Base-by-base conservation (phyloP, 306 rosid species). In the Cicer judaicum region DNA sequence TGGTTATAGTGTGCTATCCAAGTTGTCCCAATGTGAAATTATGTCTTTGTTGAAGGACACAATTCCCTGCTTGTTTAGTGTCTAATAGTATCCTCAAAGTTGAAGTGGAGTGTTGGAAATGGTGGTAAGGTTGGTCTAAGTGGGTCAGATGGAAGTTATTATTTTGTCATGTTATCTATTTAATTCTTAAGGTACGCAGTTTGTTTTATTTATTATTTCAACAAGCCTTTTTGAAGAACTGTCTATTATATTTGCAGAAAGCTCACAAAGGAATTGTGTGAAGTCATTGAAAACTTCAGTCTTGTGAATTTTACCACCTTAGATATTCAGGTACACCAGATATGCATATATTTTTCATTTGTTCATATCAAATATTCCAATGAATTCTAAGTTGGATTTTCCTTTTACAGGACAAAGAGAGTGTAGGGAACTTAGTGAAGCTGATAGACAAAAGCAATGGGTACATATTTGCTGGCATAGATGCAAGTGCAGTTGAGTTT, bases 261-360 rank as follows among this genome's bases (percentile, higher is more conserved):
- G 85, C 96, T 94, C 67, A 94, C 97, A 3, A 88, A 94, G 85
- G 96, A 88, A 87, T 87, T 94, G 57, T 94, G 98, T 82, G 97
- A 87, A 44, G 95, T 94, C 42, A 29, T 94, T 72, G 98, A 94
- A 62, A 75, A 86, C 80, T 91, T 29, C 68, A 36, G 93, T 80
- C 81, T 87, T 57, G 98, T 94, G 80, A 86, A 74, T 69, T 94
- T 94, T 82, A 61, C 98, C 46, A 91, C 98, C 74, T 88, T 94
- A 66, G 97, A 94, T 85, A 94, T 94, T 79, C 98, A 91, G 98
- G 97, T 80, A 79, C 50, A 82, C 53, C 16, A 38, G 57, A 49
- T 56, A 19, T 49, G 19, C 78, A 5, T 36, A 21, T 18, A 15
- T 60, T 63, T 78, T 50, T 55, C 8, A 67, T 18, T 12, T 71